Conservation (phyloP, 176 grass and related monocot species). For the Metroxylon sagu region DNA sequence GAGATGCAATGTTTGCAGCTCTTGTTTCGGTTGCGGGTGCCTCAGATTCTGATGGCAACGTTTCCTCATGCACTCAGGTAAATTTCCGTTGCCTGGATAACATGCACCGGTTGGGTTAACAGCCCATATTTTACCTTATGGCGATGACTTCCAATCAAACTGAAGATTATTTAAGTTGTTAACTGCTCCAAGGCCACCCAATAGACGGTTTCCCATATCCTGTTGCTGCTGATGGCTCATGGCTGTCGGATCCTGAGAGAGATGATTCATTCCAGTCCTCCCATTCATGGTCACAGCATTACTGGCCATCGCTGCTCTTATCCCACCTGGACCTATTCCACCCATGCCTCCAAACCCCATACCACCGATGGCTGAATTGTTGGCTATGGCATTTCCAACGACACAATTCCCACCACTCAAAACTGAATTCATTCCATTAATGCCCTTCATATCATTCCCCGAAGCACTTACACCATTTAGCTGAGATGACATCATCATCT, state of each 20-base stretch:
- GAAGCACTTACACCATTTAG: slow-evolving; percentile 40
- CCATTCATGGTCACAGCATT: slow-evolving; percentile 60
- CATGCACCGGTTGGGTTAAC: neutral
- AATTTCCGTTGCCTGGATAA: no score
- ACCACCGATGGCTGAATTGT: slow-evolving; percentile 41
- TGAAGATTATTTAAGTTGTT: slow-evolving; percentile 82
- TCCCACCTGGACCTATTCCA: slow-evolving; percentile 31
- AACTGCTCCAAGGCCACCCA: slow-evolving; percentile 60
- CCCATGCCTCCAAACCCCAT: slow-evolving; percentile 41
- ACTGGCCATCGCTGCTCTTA: slow-evolving; percentile 35
- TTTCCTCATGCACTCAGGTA: no score
- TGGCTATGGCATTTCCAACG: slow-evolving; percentile 43
- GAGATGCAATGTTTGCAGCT: no score
- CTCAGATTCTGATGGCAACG: no score
- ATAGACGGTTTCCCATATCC: slow-evolving; percentile 66
- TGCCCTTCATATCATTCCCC: slow-evolving; percentile 48
- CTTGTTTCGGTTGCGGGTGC: no score
- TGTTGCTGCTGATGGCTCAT: slow-evolving; percentile 58
- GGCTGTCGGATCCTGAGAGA: slow-evolving; percentile 53
- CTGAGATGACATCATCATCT: slow-evolving; percentile 81
- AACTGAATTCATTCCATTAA: slow-evolving; percentile 40
- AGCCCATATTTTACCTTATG: slow-evolving; percentile 27
- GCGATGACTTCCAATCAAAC: slow-evolving; percentile 91
- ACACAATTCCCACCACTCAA: slow-evolving; percentile 52
- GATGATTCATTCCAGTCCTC: slow-evolving; percentile 58